These are phyloP conservation scores for Suillus alpinus DNA, from an alignment of 768 basidiomycete genomes.

Conservation along the genomic window DNA sequence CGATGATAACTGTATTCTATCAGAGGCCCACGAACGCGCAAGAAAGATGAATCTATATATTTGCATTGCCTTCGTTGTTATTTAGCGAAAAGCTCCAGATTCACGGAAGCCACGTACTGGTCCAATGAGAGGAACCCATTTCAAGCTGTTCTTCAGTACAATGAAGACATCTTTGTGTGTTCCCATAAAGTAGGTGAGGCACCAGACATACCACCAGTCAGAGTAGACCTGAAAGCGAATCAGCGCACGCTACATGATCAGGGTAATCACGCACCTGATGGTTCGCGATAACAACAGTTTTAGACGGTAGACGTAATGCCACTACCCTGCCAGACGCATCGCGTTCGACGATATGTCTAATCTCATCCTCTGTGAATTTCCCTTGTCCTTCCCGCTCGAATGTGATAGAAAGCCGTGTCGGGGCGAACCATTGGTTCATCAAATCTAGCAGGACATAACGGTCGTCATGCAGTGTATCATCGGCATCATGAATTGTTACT, in stretches of 20 bases:
- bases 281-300: slow-evolving; percentile 85
- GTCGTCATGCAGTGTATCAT: slow-evolving; percentile 1
- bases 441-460: slow-evolving; percentile 46
- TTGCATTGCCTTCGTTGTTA: slow-evolving; percentile 72
- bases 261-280: slow-evolving; percentile 65
- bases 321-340: slow-evolving; percentile 55
- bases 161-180: slow-evolving; percentile 80
- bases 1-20: slow-evolving; percentile 62
- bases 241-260: not conserved
- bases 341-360: slow-evolving; percentile 53
- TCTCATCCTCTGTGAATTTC: slow-evolving; percentile 56
- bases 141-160: slow-evolving; percentile 87
- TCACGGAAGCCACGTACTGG: slow-evolving; percentile 54
- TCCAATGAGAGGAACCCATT: slow-evolving; percentile 82
- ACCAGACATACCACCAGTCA: slow-evolving; percentile 91
- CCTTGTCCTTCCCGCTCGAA: slow-evolving; percentile 72
- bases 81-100: slow-evolving; percentile 7
- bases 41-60: slow-evolving; percentile 94
- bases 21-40: slow-evolving; percentile 86
- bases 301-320: slow-evolving; percentile 68
- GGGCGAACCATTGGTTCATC: slow-evolving; percentile 81
- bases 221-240: slow-evolving; percentile 54
- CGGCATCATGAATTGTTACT: slow-evolving; percentile 24
- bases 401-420: slow-evolving; percentile 67
- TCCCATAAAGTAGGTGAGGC: slow-evolving; percentile 67